Evolutionary conservation across 2,329 filamentous ascomycete species (phyloP).

Genomic region (Cordyceps tenuipes): DNA sequence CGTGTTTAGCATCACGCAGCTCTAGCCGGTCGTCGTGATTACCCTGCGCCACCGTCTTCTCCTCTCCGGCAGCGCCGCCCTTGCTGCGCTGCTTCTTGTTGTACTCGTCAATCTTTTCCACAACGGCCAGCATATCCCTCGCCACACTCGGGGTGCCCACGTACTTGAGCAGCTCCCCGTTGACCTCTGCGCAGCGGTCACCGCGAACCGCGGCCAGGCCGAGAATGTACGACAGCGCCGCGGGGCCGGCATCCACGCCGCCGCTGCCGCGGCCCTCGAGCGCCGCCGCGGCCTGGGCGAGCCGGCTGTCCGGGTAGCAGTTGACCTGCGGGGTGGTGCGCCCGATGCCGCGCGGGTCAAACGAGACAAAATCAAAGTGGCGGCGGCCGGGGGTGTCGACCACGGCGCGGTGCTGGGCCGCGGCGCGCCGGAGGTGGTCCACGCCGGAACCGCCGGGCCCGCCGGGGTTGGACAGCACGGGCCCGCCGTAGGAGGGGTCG

Average conservation of each 20-base stretch:
- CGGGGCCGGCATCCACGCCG: constrained; percentile 14
- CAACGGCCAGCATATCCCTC: constrained; percentile 36
- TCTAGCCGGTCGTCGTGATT: constrained; percentile 2
- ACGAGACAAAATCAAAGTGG: constrained; percentile 35
- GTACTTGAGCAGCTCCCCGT: constrained; percentile 25
- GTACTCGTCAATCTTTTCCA: constrained; percentile 32
- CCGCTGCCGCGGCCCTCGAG: constrained; percentile 26
- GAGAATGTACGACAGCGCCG: constrained; percentile 20
- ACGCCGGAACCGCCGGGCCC: constrained; percentile 37
- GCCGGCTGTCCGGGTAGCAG: constrained; percentile 27
- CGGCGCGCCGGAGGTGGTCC: constrained; percentile 18
- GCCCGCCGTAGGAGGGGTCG: constrained; percentile 33
- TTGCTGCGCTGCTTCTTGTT: constrained; percentile 12
- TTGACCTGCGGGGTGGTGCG: constrained; percentile 29
- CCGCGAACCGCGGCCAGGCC: constrained; percentile 21
- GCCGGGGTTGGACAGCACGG: constrained; percentile 37
- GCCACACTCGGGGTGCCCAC: constrained; percentile 31
- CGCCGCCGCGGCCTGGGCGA: constrained; percentile 22
- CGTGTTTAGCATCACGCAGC: constrained; percentile 10
- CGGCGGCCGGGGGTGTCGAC: constrained; percentile 20
- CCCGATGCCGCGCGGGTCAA: constrained; percentile 36
- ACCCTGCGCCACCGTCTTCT: neutral
- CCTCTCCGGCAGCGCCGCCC: neutral
- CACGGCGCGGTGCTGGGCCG: constrained; percentile 22
- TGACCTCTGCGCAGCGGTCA: constrained; percentile 20